Evolutionary conservation across 2,329 filamentous ascomycete species (phyloP).

Genomic region (Xylariomycetidae sp.): DNA sequence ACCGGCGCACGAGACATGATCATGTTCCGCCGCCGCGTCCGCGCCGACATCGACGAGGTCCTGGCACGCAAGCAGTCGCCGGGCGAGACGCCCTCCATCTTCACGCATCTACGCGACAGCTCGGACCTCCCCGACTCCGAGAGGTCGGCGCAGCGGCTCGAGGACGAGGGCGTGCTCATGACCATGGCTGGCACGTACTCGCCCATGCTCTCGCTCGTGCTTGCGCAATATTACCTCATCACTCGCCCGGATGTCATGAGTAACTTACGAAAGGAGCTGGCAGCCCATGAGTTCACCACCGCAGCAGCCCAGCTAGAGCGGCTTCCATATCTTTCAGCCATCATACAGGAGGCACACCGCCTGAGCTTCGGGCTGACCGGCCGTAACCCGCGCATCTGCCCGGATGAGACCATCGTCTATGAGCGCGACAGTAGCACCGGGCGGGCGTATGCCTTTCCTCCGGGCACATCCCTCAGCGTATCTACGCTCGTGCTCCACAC

Average conservation of each 20-base stretch:
- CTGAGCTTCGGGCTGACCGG: constrained; percentile 34
- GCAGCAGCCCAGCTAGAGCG: constrained; percentile 10
- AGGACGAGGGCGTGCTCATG: constrained; percentile 25
- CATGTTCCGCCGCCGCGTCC: constrained; percentile 16
- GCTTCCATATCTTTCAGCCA: constrained; percentile 9
- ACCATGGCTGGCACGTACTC: constrained; percentile 18
- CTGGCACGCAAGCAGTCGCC: constrained; percentile 1
- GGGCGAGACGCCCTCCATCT: constrained; percentile 20
- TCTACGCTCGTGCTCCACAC: constrained; percentile 29
- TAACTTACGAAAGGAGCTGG: constrained; percentile 16
- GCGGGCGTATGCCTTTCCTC: constrained; percentile 17
- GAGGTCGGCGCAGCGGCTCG: constrained; percentile 22
- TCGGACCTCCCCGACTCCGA: constrained; percentile 21
- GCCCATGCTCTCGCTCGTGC: constrained; percentile 16
- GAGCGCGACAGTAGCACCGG: constrained; percentile 8
- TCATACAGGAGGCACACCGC: constrained; percentile 25
- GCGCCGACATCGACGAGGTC: constrained; percentile 16
- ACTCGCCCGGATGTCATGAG: constrained; percentile 12
- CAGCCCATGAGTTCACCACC: constrained; percentile 3
- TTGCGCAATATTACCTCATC: constrained; percentile 19
- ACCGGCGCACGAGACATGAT: constrained; percentile 10
- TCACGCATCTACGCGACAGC: constrained; percentile 21
- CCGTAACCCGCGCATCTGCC: constrained; percentile 26
- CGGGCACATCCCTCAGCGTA: constrained; percentile 31
- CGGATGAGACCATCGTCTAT: constrained; percentile 14